phyloP scores from a whole-genome alignment of 257 asterid species.

The Scutellaria barbata region DNA sequence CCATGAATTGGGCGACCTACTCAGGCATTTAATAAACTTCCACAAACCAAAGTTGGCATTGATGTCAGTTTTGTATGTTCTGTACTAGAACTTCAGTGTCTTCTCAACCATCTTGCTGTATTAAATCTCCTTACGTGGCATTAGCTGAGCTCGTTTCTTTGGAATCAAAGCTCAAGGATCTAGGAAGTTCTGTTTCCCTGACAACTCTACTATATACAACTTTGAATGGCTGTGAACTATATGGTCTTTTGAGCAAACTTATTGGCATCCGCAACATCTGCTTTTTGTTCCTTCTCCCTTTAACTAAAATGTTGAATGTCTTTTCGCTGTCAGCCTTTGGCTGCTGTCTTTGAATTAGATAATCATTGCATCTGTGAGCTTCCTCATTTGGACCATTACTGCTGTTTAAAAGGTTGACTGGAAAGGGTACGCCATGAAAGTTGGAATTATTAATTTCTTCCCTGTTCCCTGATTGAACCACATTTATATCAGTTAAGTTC shows the following conservation, averaged over 20 bases:
- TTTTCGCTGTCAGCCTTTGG: constrained; percentile 55
- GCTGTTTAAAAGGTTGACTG: constrained; percentile 45
- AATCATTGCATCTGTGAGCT: constrained; percentile 38
- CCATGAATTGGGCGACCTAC: constrained; percentile 41
- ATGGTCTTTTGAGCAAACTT: constrained; percentile 84
- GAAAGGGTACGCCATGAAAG: constrained; percentile 43
- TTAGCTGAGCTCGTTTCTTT: constrained; percentile 52
- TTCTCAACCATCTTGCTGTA: constrained; percentile 42
- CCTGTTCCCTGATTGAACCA: constrained; percentile 45
- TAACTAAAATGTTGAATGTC: constrained; percentile 76
- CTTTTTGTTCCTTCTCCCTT: constrained; percentile 86
- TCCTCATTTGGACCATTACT: constrained; percentile 51
- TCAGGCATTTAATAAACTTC: constrained; percentile 37
- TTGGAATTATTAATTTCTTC: constrained; percentile 46
- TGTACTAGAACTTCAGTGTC: constrained; percentile 36
- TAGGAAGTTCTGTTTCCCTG: constrained; percentile 76
- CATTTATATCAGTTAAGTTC: constrained; percentile 46
- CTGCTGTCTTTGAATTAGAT: constrained; percentile 52
- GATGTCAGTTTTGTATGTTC: constrained; percentile 35
- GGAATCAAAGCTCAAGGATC: constrained; percentile 54
- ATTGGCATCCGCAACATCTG: constrained; percentile 94
- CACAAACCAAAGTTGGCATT: constrained; percentile 39
- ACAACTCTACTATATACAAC: constrained; percentile 85
- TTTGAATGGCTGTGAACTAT: constrained; percentile 86
- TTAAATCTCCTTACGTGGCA: constrained; percentile 49